Base-by-base conservation (phyloP, 345 rosid species). In the Xanthoceras sorbifolium region DNA sequence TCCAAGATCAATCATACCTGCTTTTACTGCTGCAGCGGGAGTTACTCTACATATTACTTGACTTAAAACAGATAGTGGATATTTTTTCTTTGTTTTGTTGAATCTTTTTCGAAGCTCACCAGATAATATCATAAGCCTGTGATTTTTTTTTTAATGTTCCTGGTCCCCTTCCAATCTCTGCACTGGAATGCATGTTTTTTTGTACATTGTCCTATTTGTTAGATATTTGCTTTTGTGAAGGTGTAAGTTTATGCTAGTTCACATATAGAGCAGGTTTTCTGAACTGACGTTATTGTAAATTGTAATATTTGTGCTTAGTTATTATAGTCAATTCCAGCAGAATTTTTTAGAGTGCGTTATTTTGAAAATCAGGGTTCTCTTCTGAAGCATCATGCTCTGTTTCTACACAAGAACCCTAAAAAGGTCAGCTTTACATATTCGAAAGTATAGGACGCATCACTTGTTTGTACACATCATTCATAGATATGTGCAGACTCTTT, bases 331-430 rank as follows among this genome's bases (percentile, higher is more conserved):
- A 29, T 36, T 73, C 44, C 1, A 12, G 46, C n/a, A 29, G 55
- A 32, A 73, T 28, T 31, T 63, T 54, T 73, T 28, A 62, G 46
- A 62, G 9, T 50, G 5, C 38, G 31, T 28, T 57, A 46, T 74
- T 73, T 74, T 81, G 69, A 44, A 48, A 46, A 69, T 42, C 88
- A 94, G 98, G 86, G 80, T 60, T 80, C 97, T 29, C 78, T 81
- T 73, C 50, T 90, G 88, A 90, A 87, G 81, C 90, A 91, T 82
- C 91, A 86, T 78, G 77, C 86, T 67, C 77, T 71, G 38, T 86
- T 91, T 76, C 59, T 63, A 68, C 97, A 89, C 85, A 93, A 94
- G 82, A 76, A 67, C 42, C 75, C 86, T 34, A 74, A 73, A 64
- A 84, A 31, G 81, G 91, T 90, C 34, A 68, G 83, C 50, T 40